These are phyloP conservation scores for Globisporangium barbulae DNA, from an alignment of 352 stramenopile genomes.

Conservation along the genomic window DNA sequence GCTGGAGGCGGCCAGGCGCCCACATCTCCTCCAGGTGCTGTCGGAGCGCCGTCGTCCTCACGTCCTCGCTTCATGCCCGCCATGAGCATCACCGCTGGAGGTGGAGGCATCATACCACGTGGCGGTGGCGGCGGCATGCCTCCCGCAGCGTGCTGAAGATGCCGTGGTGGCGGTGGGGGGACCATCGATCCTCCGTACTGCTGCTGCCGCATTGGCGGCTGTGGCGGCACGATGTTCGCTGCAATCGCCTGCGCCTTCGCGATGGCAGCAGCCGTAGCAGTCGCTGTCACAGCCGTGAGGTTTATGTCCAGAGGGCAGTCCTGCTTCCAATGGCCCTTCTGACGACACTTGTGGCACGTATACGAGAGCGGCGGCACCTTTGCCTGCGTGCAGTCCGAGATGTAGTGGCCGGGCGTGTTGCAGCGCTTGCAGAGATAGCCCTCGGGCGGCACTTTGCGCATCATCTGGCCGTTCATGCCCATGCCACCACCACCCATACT, in stretches of 20 bases:
- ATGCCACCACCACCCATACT: background rate
- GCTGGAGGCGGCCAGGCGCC: slow-evolving; percentile 13
- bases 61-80: slow-evolving; percentile 17
- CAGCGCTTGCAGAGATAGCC: slow-evolving; percentile 87
- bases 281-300: slow-evolving; percentile 40
- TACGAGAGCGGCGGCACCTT: slow-evolving; percentile 81
- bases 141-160: slow-evolving; percentile 44
- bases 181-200: slow-evolving; percentile 14
- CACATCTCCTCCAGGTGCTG: background rate
- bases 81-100: slow-evolving; percentile 19
- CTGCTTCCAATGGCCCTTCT: slow-evolving; percentile 89
- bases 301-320: slow-evolving; percentile 79
- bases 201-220: slow-evolving; percentile 1
- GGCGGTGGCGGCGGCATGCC: slow-evolving; percentile 34
- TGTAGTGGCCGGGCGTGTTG: slow-evolving; percentile 83
- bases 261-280: slow-evolving; percentile 29
- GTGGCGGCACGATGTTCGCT: slow-evolving; percentile 2
- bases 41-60: slow-evolving; percentile 3
- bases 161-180: slow-evolving; percentile 39
- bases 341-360: slow-evolving; percentile 84
- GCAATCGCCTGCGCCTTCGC: slow-evolving; percentile 17
- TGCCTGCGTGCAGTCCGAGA: slow-evolving; percentile 80
- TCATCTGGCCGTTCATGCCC: slow-evolving; percentile 15
- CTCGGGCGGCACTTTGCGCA: slow-evolving; percentile 52
- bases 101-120: slow-evolving; percentile 16